Evolutionary conservation across 2,329 filamentous ascomycete species (phyloP).

Genomic region (Exophiala mesophila): DNA sequence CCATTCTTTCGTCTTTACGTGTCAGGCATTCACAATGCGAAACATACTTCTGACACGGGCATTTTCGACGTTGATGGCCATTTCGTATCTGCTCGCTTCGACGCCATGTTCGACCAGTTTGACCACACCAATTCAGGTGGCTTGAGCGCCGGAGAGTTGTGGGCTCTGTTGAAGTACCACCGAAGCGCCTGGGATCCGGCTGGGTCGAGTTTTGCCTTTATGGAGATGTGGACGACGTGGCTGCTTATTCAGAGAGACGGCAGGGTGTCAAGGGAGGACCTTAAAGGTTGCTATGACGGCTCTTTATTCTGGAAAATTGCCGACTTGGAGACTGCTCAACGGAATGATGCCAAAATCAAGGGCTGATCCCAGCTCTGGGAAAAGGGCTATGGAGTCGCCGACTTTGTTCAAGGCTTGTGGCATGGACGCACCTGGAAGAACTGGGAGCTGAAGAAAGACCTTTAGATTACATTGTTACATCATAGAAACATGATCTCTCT

Average conservation of each 20-base stretch:
- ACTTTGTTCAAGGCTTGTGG: slow-evolving; percentile 16
- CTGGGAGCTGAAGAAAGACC: slow-evolving; percentile 16
- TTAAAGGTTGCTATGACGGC: slow-evolving; percentile 28
- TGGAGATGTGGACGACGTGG: slow-evolving; percentile 29
- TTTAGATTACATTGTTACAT: neutral
- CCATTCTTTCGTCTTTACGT: slow-evolving; percentile 41
- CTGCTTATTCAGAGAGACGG: slow-evolving; percentile 29
- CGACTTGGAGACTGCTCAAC: slow-evolving; percentile 6
- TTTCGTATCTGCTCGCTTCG: slow-evolving; percentile 44
- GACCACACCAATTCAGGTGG: slow-evolving; percentile 35
- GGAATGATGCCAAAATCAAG: too few relatives aligned
- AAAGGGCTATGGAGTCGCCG: slow-evolving; percentile 18
- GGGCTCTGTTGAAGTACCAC: slow-evolving; percentile 38
- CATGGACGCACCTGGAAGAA: slow-evolving; percentile 18
- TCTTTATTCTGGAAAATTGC: slow-evolving; percentile 24
- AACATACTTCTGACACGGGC: slow-evolving; percentile 41
- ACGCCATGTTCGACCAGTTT: slow-evolving; percentile 47
- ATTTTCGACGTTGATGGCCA: slow-evolving; percentile 45
- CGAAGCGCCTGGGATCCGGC: slow-evolving; percentile 41
- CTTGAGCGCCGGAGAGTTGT: slow-evolving; percentile 37
- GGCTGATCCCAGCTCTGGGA: too few relatives aligned
- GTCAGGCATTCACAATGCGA: slow-evolving; percentile 38
- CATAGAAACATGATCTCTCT: too few relatives aligned
- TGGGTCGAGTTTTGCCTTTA: slow-evolving; percentile 35
- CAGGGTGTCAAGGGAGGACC: slow-evolving; percentile 30